Conservation (phyloP, 768 basidiomycete species). For the Calvatia gigantea region DNA sequence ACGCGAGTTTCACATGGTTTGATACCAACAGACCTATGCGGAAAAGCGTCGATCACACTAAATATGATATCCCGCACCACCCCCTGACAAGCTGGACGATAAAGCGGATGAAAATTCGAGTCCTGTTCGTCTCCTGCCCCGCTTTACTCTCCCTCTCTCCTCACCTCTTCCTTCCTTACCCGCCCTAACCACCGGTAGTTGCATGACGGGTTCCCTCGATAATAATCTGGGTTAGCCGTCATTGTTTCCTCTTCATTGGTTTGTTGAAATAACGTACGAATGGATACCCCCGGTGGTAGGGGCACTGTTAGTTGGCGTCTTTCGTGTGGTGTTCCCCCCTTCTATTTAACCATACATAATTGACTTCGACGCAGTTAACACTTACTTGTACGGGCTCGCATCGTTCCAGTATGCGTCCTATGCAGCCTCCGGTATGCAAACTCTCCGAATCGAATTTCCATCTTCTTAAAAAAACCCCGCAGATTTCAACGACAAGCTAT, state of each 20-base stretch:
- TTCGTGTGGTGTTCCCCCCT: slow-evolving; percentile 14
- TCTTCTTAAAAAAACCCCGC: not conserved
- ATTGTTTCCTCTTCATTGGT: too few species aligned
- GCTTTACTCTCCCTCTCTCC: not conserved
- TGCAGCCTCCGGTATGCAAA: too few species aligned
- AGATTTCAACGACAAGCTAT: not conserved
- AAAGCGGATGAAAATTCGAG: too few species aligned
- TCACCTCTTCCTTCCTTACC: too few species aligned
- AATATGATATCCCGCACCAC: too few species aligned
- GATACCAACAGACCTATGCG: too few species aligned
- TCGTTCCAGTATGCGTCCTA: slow-evolving; percentile 15
- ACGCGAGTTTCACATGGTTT: too few species aligned
- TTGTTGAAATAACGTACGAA: not conserved
- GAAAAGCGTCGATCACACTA: too few species aligned
- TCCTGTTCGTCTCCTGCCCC: not conserved
- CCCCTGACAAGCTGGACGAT: too few species aligned
- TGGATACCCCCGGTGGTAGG: slow-evolving; percentile 12
- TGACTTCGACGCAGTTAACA: slow-evolving; percentile 12
- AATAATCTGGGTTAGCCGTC: slow-evolving; percentile 17
- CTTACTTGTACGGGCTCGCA: slow-evolving; percentile 16
- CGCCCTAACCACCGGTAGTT: too few species aligned
- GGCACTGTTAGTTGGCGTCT: slow-evolving; percentile 20
- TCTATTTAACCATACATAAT: not conserved
- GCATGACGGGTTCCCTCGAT: slow-evolving; percentile 6
- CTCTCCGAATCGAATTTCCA: too few species aligned